Percentiles rank a stretch among this genome's conserved stretches.
Conservation (phyloP, 2,329 filamentous ascomycete genomes). For the Claviceps cyperi region DNA sequence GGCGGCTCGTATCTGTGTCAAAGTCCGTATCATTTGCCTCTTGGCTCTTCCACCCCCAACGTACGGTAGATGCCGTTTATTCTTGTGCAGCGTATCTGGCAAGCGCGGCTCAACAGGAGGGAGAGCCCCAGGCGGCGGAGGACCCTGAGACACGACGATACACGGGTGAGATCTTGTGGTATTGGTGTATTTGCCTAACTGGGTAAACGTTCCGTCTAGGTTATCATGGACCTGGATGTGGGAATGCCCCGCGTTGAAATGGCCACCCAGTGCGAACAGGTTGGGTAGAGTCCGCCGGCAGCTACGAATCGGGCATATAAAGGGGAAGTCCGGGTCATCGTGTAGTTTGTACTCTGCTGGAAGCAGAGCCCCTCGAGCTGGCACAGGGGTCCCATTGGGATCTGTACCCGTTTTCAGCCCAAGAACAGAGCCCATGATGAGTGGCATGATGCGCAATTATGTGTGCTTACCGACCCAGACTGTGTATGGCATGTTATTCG, state of each 20-base stretch:
- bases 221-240: constrained; percentile 24
- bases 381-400: neutral
- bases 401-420: neutral
- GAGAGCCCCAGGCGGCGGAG: constrained; percentile 9
- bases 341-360: constrained; percentile 19
- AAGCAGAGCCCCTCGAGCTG: constrained; percentile 16
- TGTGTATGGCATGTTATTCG: constrained; percentile 1
- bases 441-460: neutral
- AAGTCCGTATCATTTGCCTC: neutral
- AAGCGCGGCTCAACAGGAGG: constrained; percentile 4
- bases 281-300: constrained; percentile 17
- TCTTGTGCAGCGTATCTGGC: neutral
- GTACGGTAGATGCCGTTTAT: neutral
- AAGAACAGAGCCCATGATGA: neutral
- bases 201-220: constrained; percentile 23
- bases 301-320: constrained; percentile 23
- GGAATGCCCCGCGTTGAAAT: constrained; percentile 14
- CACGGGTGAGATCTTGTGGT: constrained; percentile 11
- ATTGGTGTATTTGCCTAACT: constrained; percentile 14
- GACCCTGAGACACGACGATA: constrained; percentile 16
- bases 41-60: neutral
- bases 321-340: constrained; percentile 11
- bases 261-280: constrained; percentile 12
- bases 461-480: neutral
- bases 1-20: neutral